Conservation (phyloP, 176 grass and related monocot genomes). For the Avena eriantha region DNA sequence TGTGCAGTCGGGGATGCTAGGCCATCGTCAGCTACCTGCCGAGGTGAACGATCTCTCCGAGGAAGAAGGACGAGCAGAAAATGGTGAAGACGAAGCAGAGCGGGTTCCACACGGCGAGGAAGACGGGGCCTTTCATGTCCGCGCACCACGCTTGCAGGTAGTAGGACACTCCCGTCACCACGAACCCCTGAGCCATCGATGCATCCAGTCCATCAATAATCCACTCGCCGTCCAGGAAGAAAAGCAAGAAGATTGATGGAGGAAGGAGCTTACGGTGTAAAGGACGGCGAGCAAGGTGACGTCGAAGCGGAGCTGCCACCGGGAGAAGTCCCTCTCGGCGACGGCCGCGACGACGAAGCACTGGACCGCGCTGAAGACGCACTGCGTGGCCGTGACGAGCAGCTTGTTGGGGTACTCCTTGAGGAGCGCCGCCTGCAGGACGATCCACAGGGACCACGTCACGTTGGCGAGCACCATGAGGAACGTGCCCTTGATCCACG, state of each 20-base stretch:
- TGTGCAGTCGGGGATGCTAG: neutral
- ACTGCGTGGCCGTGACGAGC: slow-evolving; percentile 51
- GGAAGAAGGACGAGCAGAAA: slow-evolving; percentile 52
- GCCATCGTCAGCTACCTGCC: slow-evolving; percentile 41
- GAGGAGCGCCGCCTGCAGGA: slow-evolving; percentile 66
- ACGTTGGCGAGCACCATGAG: slow-evolving; percentile 59
- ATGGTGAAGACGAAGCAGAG: slow-evolving; percentile 54
- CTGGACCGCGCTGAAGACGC: slow-evolving; percentile 59
- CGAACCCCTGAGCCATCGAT: slow-evolving; percentile 35
- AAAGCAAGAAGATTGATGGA: neutral
- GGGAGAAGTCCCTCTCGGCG: slow-evolving; percentile 54
- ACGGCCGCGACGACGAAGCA: slow-evolving; percentile 40
- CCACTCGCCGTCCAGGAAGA: neutral
- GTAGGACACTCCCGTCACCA: slow-evolving; percentile 51
- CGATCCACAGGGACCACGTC: slow-evolving; percentile 68
- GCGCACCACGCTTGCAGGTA: slow-evolving; percentile 71
- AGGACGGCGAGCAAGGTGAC: slow-evolving; percentile 53
- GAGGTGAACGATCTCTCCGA: slow-evolving; percentile 49
- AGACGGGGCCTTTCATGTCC: slow-evolving; percentile 57
- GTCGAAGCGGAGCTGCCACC: slow-evolving; percentile 64
- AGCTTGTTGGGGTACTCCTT: slow-evolving; percentile 68
- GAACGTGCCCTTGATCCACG: slow-evolving; percentile 69
- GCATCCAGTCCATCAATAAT: neutral
- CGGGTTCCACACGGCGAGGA: slow-evolving; percentile 52
- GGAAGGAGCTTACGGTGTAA: slow-evolving; percentile 5